Conservation (phyloP, 2,329 filamentous ascomycete genomes). For the Penicillium vulpinum region DNA sequence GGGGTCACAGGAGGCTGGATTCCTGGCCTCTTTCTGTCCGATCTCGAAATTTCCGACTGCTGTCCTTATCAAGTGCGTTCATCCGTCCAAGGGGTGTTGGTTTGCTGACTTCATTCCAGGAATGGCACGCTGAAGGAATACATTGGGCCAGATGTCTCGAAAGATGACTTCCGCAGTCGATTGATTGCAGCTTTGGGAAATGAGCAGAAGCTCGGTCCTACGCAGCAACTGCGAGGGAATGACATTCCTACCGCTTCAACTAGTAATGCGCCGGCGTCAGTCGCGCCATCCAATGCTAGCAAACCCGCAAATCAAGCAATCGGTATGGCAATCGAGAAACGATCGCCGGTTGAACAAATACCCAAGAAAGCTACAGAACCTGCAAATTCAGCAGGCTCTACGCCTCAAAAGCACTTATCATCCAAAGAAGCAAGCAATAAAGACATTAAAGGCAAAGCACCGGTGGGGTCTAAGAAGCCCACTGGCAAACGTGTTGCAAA, state of each 20-base stretch:
- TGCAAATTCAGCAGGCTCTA: slow-evolving; percentile 45
- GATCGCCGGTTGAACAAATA: background rate
- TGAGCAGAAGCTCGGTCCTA: slow-evolving; percentile 1
- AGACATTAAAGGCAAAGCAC: slow-evolving; percentile 42
- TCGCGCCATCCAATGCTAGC: slow-evolving; percentile 6
- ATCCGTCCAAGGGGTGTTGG: background rate
- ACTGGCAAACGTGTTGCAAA: slow-evolving; percentile 5
- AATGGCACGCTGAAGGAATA: slow-evolving; percentile 78
- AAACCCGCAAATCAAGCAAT: slow-evolving; percentile 2
- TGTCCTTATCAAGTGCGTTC: slow-evolving; percentile 70
- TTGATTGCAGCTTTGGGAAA: slow-evolving; percentile 49
- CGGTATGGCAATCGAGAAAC: background rate
- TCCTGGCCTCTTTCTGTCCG: slow-evolving; percentile 78
- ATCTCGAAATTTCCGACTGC: slow-evolving; percentile 76
- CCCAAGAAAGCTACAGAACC: slow-evolving; percentile 24
- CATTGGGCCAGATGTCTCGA: slow-evolving; percentile 63
- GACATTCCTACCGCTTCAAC: slow-evolving; percentile 4
- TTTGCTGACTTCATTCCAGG: slow-evolving; percentile 40
- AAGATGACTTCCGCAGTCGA: slow-evolving; percentile 65
- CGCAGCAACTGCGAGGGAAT: slow-evolving; percentile 6
- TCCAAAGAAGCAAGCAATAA: slow-evolving; percentile 64
- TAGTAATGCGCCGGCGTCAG: slow-evolving; percentile 7
- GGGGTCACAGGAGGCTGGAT: slow-evolving; percentile 77
- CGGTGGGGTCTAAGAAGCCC: slow-evolving; percentile 13
- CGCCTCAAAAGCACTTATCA: slow-evolving; percentile 61